Conservation (phyloP, 345 rosid species). For the Brassica cretica region DNA sequence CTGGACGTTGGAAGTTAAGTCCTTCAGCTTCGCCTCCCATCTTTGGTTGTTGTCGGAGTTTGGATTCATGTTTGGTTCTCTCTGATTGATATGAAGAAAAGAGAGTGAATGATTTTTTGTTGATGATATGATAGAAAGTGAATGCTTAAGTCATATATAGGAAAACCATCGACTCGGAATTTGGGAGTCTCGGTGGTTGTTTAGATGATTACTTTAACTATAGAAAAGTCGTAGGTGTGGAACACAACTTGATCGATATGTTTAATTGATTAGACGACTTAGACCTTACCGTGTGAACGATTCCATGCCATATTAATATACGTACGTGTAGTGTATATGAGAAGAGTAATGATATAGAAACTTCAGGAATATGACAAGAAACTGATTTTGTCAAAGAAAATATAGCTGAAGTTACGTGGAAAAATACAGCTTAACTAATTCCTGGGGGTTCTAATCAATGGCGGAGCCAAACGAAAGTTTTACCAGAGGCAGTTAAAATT, state of each 20-base stretch:
- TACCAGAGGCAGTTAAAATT: too few species aligned
- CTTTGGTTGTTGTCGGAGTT: conserved; percentile 14
- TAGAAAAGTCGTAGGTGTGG: conserved; percentile 8
- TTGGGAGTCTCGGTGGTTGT: conserved; percentile 19
- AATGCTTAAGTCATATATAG: conserved; percentile 14
- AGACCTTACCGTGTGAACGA: conserved; percentile 19
- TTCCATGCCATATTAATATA: conserved; percentile 3
- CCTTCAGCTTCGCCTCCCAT: conserved; percentile 53
- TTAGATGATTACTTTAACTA: neutral
- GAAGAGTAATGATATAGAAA: neutral
- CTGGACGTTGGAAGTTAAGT: conserved; percentile 58
- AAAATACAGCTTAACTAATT: neutral
- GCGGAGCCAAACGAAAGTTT: too few species aligned
- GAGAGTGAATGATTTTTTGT: neutral
- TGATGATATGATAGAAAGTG: conserved; percentile 10
- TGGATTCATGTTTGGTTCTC: conserved; percentile 32
- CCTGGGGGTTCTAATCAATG: neutral
- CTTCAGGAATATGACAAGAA: neutral
- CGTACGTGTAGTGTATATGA: neutral
- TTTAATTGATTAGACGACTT: conserved; percentile 5
- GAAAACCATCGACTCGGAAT: neutral
- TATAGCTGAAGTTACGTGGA: neutral
- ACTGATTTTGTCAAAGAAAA: neutral
- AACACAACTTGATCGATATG: neutral
- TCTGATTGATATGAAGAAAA: neutral